These are phyloP conservation scores for Pelargonium myrrhifolium DNA, from an alignment of 441 rosid species.

Conservation along the genomic window DNA sequence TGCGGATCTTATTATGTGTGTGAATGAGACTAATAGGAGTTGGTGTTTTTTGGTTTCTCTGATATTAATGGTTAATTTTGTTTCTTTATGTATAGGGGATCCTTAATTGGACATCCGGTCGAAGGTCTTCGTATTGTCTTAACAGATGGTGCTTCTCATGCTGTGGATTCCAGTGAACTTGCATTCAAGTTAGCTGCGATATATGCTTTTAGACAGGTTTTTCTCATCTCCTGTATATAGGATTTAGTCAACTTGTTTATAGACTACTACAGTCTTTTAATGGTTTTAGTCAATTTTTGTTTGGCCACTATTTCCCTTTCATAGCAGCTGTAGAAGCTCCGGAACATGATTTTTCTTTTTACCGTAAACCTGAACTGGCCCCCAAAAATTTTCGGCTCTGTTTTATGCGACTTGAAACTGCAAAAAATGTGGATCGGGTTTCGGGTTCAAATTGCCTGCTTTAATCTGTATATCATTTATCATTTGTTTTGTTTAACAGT, in stretches of 20 bases:
- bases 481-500: slow-evolving; percentile 29
- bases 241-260: background rate
- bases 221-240: background rate
- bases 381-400: too few relatives aligned
- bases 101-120: slow-evolving; percentile 89
- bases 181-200: slow-evolving; percentile 94
- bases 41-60: background rate
- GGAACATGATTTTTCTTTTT: background rate
- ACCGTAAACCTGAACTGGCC: too few relatives aligned
- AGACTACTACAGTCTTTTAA: background rate
- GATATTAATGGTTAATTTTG: slow-evolving; percentile 12
- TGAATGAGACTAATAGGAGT: background rate
- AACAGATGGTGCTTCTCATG: slow-evolving; percentile 90
- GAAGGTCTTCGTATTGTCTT: slow-evolving; percentile 74
- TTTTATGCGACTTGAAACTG: too few relatives aligned
- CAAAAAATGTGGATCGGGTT: too few relatives aligned
- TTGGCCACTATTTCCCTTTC: background rate
- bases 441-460: too few relatives aligned
- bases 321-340: background rate
- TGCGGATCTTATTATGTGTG: background rate
- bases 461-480: too few relatives aligned
- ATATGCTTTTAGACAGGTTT: slow-evolving; percentile 89
- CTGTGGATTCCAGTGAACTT: slow-evolving; percentile 96
- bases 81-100: slow-evolving; percentile 51
- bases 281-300: background rate